Base-by-base conservation (phyloP, 306 rosid genomes). In the Quercus engelmannii region DNA sequence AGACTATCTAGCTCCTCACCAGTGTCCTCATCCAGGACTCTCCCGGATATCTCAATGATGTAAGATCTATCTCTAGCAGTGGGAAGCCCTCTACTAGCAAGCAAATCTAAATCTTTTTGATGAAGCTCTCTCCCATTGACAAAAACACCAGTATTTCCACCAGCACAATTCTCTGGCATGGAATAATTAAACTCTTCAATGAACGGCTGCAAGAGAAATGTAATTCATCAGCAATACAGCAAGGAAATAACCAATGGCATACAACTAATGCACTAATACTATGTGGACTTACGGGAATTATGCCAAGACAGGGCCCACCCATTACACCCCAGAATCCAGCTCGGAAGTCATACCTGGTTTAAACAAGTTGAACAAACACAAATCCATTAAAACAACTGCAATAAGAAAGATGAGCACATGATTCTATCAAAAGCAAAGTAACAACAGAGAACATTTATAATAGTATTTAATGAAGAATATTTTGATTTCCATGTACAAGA, bases 261-360 rank as follows among this genome's bases (percentile, higher is more conserved):
- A 77, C 23, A 49, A 69, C 49, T 68, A n/a, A 51, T 83, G 52
- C 20, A 64, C 13, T 21, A 26, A 20, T 19, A 30, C 38, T 55
- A 43, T 64, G 28, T 80, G 73, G 74, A 73, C 97, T 93, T 87
- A 90, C 99, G 43, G 90, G 91, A 74, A 96, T 83, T 81, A 96
- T 93, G 85, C 98, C 99, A 65, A 88, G 94, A 85, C 99, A 90
- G 38, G 97, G 97, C 69, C 97, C 98, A 15, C 92, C 97, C 83
- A 91, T 83, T 79, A 90, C 74, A 71, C 99, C 99, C 99, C 99
- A 96, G 86, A 96, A 96, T 83, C 99, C 99, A 58, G 98, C 99
- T 57, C 89, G 89, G 65, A 76, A 81, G 79, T 96, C 99, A 56
- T 96, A 96, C 99, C 99, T 96, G 84, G 52, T 68, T 78, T 73